Percentiles rank a stretch among this genome's conserved stretches.
These are phyloP conservation scores for Multifurca ochricompacta DNA, from an alignment of 768 basidiomycete species.

Conservation along the genomic window DNA sequence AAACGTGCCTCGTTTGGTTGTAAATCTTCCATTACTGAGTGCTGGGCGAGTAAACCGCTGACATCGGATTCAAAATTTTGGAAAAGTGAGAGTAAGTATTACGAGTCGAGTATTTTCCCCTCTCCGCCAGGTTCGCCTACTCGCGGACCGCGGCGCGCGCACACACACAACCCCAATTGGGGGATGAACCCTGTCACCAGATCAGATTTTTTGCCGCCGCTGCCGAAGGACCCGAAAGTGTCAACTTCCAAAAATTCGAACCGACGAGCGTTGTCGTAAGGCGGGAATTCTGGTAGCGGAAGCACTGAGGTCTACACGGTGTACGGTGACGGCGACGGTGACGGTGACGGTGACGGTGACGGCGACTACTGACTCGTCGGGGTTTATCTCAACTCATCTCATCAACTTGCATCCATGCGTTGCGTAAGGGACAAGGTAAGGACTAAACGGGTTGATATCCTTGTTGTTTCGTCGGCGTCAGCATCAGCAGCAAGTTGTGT, in stretches of 20 bases:
- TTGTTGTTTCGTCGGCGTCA: too few relatives aligned
- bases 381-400: too few relatives aligned
- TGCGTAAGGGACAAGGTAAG: too few relatives aligned
- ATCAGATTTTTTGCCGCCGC: too few relatives aligned
- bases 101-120: conserved; percentile 21
- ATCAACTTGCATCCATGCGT: too few relatives aligned
- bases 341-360: too few relatives aligned
- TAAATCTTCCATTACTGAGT: conserved; percentile 28
- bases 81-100: conserved; percentile 12
- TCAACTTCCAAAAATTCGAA: background rate
- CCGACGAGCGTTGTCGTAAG: background rate
- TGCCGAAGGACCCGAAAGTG: background rate
- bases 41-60: background rate
- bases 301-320: too few relatives aligned
- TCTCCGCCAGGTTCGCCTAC: conserved; percentile 5
- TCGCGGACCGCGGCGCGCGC: background rate
- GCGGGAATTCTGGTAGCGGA: background rate
- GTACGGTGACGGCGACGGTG: background rate
- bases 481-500: too few relatives aligned
- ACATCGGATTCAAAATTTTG: conserved; percentile 18
- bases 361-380: too few relatives aligned
- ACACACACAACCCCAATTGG: background rate
- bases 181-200: too few relatives aligned
- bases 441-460: too few relatives aligned
- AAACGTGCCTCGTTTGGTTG: conserved; percentile 35